These are phyloP conservation scores for Phylloporus scabripes DNA, from an alignment of 768 basidiomycete genomes.

Conservation along the genomic window DNA sequence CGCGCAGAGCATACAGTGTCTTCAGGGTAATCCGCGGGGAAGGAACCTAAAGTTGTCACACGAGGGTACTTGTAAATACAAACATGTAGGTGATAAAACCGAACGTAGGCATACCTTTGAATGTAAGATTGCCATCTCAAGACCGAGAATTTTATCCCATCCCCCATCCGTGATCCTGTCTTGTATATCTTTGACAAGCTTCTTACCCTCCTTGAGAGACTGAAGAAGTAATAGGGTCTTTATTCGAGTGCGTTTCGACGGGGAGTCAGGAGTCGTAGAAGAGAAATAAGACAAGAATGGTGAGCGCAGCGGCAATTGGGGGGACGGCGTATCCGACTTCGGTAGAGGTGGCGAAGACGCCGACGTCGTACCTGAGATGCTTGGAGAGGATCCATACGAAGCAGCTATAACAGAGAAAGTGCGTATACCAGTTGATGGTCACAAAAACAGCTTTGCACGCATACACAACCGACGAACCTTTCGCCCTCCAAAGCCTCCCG, in stretches of 20 bases:
- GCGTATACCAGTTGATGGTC: not conserved
- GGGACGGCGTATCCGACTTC: conserved; percentile 4
- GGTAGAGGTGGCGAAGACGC: conserved; percentile 3
- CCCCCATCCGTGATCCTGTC: conserved; percentile 13
- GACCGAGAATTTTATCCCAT: conserved; percentile 48
- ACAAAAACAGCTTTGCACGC: not conserved
- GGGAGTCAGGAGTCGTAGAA: conserved; percentile 77
- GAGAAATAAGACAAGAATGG: conserved; percentile 62
- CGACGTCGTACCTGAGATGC: not conserved
- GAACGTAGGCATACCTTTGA: conserved; percentile 52
- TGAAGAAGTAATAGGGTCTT: conserved; percentile 78
- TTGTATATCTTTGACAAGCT: conserved; percentile 15
- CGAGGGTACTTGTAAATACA: not conserved
- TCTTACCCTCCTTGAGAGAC: conserved; percentile 17
- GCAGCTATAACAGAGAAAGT: conserved; percentile 35
- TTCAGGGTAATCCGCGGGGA: conserved; percentile 46
- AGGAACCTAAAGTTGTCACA: conserved; percentile 3
- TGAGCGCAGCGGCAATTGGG: conserved; percentile 10
- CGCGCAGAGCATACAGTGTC: conserved; percentile 62
- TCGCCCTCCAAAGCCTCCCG: conserved; percentile 65
- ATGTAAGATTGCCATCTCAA: conserved; percentile 75
- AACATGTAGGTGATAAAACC: not conserved
- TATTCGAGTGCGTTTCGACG: conserved; percentile 65
- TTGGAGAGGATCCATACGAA: conserved; percentile 44
- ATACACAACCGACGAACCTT: conserved; percentile 39